phyloP scores from a whole-genome alignment of 2,329 filamentous ascomycete species.

The Didymella sp. region DNA sequence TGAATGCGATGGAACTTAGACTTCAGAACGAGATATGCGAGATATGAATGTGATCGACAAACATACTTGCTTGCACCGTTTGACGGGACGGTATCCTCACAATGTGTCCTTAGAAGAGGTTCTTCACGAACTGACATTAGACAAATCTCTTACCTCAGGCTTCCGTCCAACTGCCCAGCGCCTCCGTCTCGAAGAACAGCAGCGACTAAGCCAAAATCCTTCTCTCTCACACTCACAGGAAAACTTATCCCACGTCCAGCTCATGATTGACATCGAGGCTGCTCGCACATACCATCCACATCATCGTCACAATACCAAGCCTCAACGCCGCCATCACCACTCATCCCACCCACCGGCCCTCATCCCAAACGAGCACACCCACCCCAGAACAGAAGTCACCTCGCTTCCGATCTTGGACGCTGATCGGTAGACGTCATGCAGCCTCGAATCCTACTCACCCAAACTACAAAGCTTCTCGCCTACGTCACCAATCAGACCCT shows the following conservation, averaged over 20 bases:
- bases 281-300: neutral
- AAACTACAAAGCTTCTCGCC: constrained; percentile 6
- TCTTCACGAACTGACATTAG: no score
- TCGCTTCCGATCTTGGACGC: neutral
- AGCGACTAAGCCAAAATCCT: neutral
- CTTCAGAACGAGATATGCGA: no score
- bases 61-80: no score
- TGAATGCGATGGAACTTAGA: no score
- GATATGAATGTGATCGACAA: no score
- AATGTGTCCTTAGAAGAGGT: no score
- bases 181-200: no score
- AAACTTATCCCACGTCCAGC: neutral
- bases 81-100: no score
- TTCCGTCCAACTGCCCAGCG: no score
- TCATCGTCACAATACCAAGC: neutral
- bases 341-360: neutral
- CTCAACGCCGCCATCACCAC: constrained; percentile 1
- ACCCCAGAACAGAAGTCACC: neutral
- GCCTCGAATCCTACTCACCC: constrained; percentile 4
- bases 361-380: neutral
- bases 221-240: neutral
- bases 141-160: neutral
- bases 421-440: constrained; percentile 12
- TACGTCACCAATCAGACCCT: constrained; percentile 15
- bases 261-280: neutral